Evolutionary conservation across 495 filamentous ascomycete genomes (phyloP), one percentile per base, ranked within the genome.

Genomic region (Physcia stellaris): DNA sequence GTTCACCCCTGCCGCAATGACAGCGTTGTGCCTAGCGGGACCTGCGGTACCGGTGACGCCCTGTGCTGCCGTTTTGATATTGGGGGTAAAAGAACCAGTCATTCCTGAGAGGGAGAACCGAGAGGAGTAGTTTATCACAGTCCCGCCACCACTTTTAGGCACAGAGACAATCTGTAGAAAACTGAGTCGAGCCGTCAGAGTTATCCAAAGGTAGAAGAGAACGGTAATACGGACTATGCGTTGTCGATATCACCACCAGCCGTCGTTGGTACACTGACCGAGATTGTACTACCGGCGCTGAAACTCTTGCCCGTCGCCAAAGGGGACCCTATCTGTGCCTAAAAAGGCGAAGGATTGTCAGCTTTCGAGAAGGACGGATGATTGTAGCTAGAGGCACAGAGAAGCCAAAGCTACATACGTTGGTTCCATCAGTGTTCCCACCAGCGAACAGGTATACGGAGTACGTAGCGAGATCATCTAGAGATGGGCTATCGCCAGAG

Each of bases 31-130:
- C 37, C 70, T 61, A 23, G 52, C 42, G 2, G 73, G 65, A 7
- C 66, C 65, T 30, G 57, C 43, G 7, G 61, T 70, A 40, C 59
- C 61, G 9, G 51, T 52, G 28, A 73, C 59, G n/a, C 53, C 57
- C 28, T 50, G 51, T 27, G 67, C 46, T 4, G 56, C 70, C 9
- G 58, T 31, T 30, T 47, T 35, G 3, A 76, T 58, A 4, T 54
- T 49, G 13, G 65, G 37, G 5, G 70, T 57, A 37, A 80, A 80
- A 4, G 60, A 58, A 30, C 80, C 79, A 18, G 70, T 77, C 79
- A 83, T 83, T 50, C 68, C 69, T 6, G 61, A 64, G 23, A 83
- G 51, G 21, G 76, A 68, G 53, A 86, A 86, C 38, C 76, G 76
- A 19, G 53, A 41, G 13, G 77, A 79, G 54, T 69, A 82, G 44